Conservation (phyloP, 176 grass and related monocot species). For the Neostapfia colusana region DNA sequence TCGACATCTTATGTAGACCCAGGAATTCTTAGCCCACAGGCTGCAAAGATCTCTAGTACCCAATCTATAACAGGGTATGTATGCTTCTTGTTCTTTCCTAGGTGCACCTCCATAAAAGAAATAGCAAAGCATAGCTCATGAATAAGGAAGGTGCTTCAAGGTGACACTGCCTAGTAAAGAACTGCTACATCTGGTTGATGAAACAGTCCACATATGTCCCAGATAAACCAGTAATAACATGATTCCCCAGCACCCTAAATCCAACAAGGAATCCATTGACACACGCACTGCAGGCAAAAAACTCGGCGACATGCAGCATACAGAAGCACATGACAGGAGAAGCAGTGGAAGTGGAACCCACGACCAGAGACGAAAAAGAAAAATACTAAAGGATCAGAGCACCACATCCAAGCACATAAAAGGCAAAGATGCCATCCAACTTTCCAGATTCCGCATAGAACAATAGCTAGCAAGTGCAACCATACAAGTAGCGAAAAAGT, state of each 20-base stretch:
- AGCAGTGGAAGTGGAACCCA: constrained; percentile 20
- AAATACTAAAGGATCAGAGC: constrained; percentile 7
- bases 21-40: constrained; percentile 3
- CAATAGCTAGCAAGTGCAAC: constrained; percentile 8
- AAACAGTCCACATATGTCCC: background rate
- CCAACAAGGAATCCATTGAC: constrained; percentile 1
- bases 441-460: constrained; percentile 46
- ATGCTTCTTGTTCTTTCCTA: constrained; percentile 15
- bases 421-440: constrained; percentile 40
- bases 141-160: background rate
- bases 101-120: constrained; percentile 32
- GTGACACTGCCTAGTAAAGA: constrained; percentile 24
- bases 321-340: background rate
- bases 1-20: background rate
- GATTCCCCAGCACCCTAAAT: background rate
- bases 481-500: constrained; percentile 10
- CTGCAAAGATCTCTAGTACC: background rate
- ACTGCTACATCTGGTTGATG: background rate
- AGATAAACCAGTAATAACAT: background rate
- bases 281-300: constrained; percentile 3
- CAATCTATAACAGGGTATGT: constrained; percentile 4
- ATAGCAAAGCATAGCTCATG: constrained; percentile 18
- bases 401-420: constrained; percentile 34
- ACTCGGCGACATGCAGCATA: too few species aligned
- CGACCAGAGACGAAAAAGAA: constrained; percentile 21